These are phyloP conservation scores for Paraphaeosphaeria sporulosa DNA, from an alignment of 2,329 filamentous ascomycete genomes.

Conservation along the genomic window DNA sequence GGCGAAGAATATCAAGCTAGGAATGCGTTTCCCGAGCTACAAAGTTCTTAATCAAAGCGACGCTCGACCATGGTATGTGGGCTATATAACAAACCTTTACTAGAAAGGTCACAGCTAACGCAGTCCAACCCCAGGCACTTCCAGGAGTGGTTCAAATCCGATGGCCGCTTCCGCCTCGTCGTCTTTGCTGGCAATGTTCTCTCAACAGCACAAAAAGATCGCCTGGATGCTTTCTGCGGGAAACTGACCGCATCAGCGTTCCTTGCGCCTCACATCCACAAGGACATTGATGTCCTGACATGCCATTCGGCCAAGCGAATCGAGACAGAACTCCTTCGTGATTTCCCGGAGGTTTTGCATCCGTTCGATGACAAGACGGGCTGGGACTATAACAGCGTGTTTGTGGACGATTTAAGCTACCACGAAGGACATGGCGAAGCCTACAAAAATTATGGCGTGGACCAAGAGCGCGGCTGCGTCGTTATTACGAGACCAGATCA, in stretches of 20 bases:
- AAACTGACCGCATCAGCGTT: constrained; percentile 52
- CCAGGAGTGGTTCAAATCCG: constrained; percentile 63
- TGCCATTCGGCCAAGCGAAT: constrained; percentile 63
- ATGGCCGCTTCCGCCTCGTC: constrained; percentile 66
- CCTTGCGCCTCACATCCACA: constrained; percentile 55
- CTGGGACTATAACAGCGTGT: constrained; percentile 55
- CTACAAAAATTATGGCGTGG: constrained; percentile 67
- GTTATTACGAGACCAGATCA: constrained; percentile 72
- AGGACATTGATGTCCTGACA: constrained; percentile 66
- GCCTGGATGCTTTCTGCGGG: constrained; percentile 59
- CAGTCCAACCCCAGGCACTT: constrained; percentile 53
- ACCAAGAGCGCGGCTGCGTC: constrained; percentile 62
- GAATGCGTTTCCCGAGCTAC: constrained; percentile 66
- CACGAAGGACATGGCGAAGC: constrained; percentile 54
- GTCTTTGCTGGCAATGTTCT: constrained; percentile 69
- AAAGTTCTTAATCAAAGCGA: constrained; percentile 67
- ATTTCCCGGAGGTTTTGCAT: constrained; percentile 54
- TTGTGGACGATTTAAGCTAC: constrained; percentile 56
- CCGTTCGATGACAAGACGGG: constrained; percentile 51
- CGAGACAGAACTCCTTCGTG: constrained; percentile 52
- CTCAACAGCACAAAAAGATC: constrained; percentile 51
- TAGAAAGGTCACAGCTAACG: background rate
- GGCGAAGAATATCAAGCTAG: constrained; percentile 56
- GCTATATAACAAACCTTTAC: background rate
- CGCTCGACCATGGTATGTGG: constrained; percentile 56